A percentile compares a stretch with the other conserved stretches of the same genome.
These are phyloP conservation scores for Pestalotiopsis sp. DNA, from an alignment of 2,329 filamentous ascomycete genomes.

Conservation along the genomic window DNA sequence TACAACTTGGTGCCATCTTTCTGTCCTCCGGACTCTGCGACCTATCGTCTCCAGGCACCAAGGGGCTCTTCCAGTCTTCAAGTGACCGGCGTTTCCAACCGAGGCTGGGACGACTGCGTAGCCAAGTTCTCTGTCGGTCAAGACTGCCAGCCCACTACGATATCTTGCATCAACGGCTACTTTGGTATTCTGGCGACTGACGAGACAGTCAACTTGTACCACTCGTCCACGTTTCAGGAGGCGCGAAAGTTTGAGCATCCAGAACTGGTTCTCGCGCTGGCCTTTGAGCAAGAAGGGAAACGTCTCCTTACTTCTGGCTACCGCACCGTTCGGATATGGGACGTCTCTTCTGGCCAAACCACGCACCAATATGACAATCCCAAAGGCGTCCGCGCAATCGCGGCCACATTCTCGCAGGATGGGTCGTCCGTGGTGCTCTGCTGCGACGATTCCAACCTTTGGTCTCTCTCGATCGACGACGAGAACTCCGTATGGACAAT, in stretches of 20 bases:
- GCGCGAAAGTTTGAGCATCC: background rate
- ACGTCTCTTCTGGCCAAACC: too few relatives aligned
- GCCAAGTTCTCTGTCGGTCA: background rate
- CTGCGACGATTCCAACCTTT: too few relatives aligned
- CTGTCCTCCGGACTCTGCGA: background rate
- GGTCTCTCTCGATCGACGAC: too few relatives aligned
- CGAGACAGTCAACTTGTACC: background rate
- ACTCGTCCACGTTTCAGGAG: background rate
- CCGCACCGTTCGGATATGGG: too few relatives aligned
- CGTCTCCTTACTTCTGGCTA: background rate
- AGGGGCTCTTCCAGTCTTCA: background rate
- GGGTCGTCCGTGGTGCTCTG: too few relatives aligned
- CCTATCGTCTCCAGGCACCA: conserved; percentile 13
- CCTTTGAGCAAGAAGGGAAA: background rate
- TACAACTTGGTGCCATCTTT: background rate
- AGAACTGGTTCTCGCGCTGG: background rate
- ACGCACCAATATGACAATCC: too few relatives aligned
- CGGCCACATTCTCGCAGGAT: too few relatives aligned
- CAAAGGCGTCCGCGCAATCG: too few relatives aligned
- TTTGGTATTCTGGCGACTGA: background rate
- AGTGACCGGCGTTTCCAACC: background rate
- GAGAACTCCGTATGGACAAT: too few relatives aligned
- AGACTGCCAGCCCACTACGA: background rate
- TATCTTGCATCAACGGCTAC: background rate
- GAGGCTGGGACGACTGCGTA: background rate